These are phyloP conservation scores for Bruguiera hainesii DNA, from an alignment of 441 rosid species.

Conservation along the genomic window DNA sequence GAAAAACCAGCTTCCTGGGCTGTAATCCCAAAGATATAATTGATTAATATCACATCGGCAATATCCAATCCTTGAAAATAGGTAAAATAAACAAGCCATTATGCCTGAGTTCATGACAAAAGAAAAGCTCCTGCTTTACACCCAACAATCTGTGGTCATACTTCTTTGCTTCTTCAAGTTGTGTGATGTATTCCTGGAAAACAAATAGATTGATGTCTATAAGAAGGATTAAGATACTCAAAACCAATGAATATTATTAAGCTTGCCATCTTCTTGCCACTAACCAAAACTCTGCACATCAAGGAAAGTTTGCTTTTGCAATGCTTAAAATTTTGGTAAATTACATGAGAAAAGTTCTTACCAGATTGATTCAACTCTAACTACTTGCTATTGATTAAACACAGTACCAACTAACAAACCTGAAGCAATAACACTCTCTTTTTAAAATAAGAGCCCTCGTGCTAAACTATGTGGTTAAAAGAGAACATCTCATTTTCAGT, in stretches of 20 bases:
- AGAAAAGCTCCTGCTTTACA: constrained; percentile 90
- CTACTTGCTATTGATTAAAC: neutral
- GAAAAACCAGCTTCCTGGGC: constrained; percentile 99
- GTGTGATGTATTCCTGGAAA: constrained; percentile 63
- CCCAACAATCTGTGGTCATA: constrained; percentile 93
- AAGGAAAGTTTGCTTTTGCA: neutral
- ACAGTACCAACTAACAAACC: neutral
- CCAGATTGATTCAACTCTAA: neutral
- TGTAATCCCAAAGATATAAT: constrained; percentile 33
- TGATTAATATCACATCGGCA: constrained; percentile 15
- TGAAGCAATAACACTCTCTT: neutral
- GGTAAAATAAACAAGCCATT: neutral
- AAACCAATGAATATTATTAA: neutral
- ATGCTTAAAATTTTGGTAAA: too few species aligned
- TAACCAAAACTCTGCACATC: neutral
- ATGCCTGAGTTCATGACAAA: constrained; percentile 86
- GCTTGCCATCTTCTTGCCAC: neutral
- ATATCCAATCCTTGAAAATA: constrained; percentile 13
- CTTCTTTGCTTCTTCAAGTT: constrained; percentile 85
- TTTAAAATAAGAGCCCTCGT: too few species aligned
- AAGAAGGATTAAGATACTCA: neutral
- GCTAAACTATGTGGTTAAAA: neutral
- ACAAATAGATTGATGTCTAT: constrained; percentile 11
- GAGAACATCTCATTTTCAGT: neutral
- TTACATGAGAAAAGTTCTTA: neutral